Evolutionary conservation across 2,329 filamentous ascomycete genomes (phyloP).

Genomic region (Teratosphaeria nubilosa): DNA sequence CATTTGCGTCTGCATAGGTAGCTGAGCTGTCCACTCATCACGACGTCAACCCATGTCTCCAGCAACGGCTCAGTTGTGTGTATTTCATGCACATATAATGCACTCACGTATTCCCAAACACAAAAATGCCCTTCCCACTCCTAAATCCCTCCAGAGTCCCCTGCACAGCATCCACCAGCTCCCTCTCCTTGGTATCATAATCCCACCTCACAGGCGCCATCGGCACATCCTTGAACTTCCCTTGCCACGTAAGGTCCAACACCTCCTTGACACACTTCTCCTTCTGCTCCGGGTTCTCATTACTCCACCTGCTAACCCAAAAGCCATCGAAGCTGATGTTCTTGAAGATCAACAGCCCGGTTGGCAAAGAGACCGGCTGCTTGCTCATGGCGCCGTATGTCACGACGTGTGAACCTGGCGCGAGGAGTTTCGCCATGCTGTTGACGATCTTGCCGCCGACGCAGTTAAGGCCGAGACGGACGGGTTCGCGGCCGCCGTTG

Average conservation of each 20-base stretch:
- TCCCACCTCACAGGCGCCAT: conserved; percentile 75
- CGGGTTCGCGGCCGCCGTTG: conserved; percentile 56
- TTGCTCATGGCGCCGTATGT: conserved; percentile 95
- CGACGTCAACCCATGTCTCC: too few species aligned
- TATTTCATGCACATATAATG: not conserved
- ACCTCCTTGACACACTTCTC: conserved; percentile 76
- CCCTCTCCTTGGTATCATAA: conserved; percentile 63
- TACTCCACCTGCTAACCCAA: conserved; percentile 88
- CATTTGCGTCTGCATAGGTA: not conserved
- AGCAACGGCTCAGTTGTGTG: not conserved
- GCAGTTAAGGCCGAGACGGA: conserved; percentile 80
- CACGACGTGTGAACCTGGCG: conserved; percentile 61
- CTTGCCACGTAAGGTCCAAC: conserved; percentile 60
- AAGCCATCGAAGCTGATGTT: conserved; percentile 83
- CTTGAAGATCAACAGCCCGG: conserved; percentile 85
- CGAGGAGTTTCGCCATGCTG: conserved; percentile 63
- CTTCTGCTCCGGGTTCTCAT: conserved; percentile 62
- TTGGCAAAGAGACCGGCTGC: conserved; percentile 71
- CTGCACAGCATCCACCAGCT: conserved; percentile 64
- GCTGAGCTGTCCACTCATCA: too few species aligned
- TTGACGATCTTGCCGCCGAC: conserved; percentile 82
- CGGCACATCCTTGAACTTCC: conserved; percentile 73
- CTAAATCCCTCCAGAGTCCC: conserved; percentile 76
- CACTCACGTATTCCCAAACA: conserved; percentile 46
- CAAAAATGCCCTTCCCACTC: conserved; percentile 80